Percentiles rank a stretch among this genome's conserved stretches.
phyloP scores from a whole-genome alignment of 2,329 filamentous ascomycete genomes.

The Nannizziopsis arthrosporioides region DNA sequence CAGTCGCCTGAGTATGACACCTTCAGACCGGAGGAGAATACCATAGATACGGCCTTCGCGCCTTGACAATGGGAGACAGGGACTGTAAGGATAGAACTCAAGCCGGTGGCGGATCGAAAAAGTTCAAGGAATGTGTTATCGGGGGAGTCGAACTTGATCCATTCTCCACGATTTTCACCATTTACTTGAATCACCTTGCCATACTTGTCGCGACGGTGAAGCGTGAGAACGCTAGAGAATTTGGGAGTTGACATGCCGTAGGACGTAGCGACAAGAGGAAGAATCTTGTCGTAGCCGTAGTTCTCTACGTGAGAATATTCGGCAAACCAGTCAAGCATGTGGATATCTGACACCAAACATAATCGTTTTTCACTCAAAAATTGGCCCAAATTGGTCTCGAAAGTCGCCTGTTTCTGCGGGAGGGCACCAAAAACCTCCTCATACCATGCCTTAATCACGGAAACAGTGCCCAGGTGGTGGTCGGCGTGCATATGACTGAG shows the following conservation, averaged over 20 bases:
- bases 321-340: slow-evolving; percentile 63
- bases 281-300: slow-evolving; percentile 51
- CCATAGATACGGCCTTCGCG: slow-evolving; percentile 64
- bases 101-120: slow-evolving; percentile 44
- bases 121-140: slow-evolving; percentile 23
- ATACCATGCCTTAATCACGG: slow-evolving; percentile 74
- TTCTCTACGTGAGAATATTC: slow-evolving; percentile 74
- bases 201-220: slow-evolving; percentile 10
- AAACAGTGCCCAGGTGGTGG: slow-evolving; percentile 78
- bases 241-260: slow-evolving; percentile 21
- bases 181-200: background rate
- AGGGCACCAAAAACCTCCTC: slow-evolving; percentile 39
- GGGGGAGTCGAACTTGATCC: slow-evolving; percentile 21
- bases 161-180: slow-evolving; percentile 16
- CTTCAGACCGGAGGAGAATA: slow-evolving; percentile 69
- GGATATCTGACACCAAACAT: slow-evolving; percentile 55
- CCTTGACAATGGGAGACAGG: slow-evolving; percentile 67
- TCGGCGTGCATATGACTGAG: slow-evolving; percentile 95
- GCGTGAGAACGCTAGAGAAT: slow-evolving; percentile 5
- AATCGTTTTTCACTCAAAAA: slow-evolving; percentile 38
- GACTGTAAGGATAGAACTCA: slow-evolving; percentile 56
- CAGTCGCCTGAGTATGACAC: slow-evolving; percentile 92
- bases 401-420: slow-evolving; percentile 26
- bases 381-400: slow-evolving; percentile 31
- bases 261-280: slow-evolving; percentile 38